These are phyloP conservation scores for Wickerhamiella domercqiae DNA, from an alignment of 805 yeast species.

Conservation along the genomic window DNA sequence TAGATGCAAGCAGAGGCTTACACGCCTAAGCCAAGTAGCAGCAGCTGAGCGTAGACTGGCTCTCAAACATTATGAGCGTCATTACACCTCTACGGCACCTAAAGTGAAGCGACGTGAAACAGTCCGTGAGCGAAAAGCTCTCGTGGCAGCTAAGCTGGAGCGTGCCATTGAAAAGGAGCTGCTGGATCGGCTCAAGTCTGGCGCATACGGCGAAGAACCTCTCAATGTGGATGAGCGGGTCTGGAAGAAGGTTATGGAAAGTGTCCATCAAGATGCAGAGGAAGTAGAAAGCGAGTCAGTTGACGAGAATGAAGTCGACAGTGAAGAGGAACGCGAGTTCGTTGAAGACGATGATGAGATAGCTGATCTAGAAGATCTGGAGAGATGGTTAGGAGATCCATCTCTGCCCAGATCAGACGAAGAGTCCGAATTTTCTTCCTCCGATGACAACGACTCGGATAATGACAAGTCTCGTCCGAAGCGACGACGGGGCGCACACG, in stretches of 20 bases:
- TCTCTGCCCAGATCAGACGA: constrained; percentile 13
- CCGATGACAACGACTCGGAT: constrained; percentile 3
- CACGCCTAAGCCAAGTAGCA: constrained; percentile 88
- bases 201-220: constrained; percentile 97
- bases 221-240: constrained; percentile 89
- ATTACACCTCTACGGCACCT: constrained; percentile 80
- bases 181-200: constrained; percentile 85
- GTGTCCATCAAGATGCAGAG: constrained; percentile 47
- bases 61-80: constrained; percentile 72
- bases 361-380: constrained; percentile 86
- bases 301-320: constrained; percentile 74
- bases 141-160: constrained; percentile 92
- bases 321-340: constrained; percentile 55
- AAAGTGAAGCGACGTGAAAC: constrained; percentile 91
- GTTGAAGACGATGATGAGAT: constrained; percentile 43
- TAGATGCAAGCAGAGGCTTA: constrained; percentile 91
- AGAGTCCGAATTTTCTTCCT: not conserved
- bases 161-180: constrained; percentile 92
- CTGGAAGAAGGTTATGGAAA: constrained; percentile 82
- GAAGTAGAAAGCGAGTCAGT: constrained; percentile 31
- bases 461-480: constrained; percentile 11
- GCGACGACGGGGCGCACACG: constrained; percentile 34
- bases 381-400: constrained; percentile 53
- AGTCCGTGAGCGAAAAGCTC: constrained; percentile 89
- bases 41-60: constrained; percentile 90